phyloP scores from a whole-genome alignment of 1,139 yeast genomes.

The Starmera stellimalicola region DNA sequence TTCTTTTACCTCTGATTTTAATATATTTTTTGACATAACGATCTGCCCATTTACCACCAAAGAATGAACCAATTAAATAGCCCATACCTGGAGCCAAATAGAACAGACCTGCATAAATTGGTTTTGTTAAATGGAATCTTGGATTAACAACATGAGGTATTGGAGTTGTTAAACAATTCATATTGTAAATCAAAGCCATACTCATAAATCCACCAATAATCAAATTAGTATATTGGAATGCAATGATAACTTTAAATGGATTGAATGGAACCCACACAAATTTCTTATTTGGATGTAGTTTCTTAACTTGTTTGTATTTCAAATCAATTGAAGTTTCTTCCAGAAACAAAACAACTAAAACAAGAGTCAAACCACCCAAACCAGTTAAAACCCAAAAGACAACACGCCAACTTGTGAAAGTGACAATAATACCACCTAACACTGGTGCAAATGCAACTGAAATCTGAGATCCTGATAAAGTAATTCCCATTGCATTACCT shows the following conservation, averaged over 20 bases:
- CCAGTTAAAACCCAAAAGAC: constrained; percentile 29
- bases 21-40: constrained; percentile 31
- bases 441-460: constrained; percentile 34
- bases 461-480: constrained; percentile 29
- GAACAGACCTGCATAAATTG: constrained; percentile 36
- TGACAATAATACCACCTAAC: constrained; percentile 30
- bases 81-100: constrained; percentile 43
- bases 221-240: constrained; percentile 31
- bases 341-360: constrained; percentile 21
- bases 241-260: constrained; percentile 33
- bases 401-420: constrained; percentile 30
- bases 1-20: constrained; percentile 27
- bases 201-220: constrained; percentile 33
- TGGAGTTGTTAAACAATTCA: constrained; percentile 39
- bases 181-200: constrained; percentile 29
- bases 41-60: constrained; percentile 42
- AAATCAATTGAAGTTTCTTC: constrained; percentile 25
- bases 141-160: constrained; percentile 41
- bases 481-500: constrained; percentile 31
- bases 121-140: constrained; percentile 32
- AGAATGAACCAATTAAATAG: constrained; percentile 32
- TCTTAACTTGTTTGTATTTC: constrained; percentile 12
- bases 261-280: constrained; percentile 33
- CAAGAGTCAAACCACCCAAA: constrained; percentile 20
- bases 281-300: constrained; percentile 20